Evolutionary conservation across 768 basidiomycete species (phyloP), one percentile per base, ranked within the genome.

Genomic region (Tricholoma sp.): DNA sequence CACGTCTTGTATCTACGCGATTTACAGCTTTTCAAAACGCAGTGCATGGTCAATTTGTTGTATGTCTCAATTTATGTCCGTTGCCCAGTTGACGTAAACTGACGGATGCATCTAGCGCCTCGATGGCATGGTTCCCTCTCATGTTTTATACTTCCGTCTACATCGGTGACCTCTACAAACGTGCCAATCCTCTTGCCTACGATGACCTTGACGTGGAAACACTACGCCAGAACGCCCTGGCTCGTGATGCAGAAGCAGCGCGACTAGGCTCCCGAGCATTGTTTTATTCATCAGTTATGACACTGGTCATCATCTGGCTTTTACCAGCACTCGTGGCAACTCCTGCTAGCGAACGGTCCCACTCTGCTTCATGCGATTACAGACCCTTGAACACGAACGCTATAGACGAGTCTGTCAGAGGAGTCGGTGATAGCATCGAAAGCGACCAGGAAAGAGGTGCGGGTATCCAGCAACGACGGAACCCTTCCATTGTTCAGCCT

Each of bases 61-160:
- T 41, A 18, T 41, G 39, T 41, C n/a, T 18, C 39, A 17, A 41
- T 41, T 41, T 17, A 41, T 17, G 39, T 41, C n/a, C 39, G 39
- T 17, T 34, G 34, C 34, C 9, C 1, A 34, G 34, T 34, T 41
- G 39, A 17, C 39, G 29, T 36, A 51, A 51, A 51, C 6, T 34
- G 18, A 51, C 37, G 50, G 18, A 31, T 34, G 17, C 24, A 20
- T 18, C 17, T 32, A 51, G 50, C 58, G 80, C 85, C 9, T 95
- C 85, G 85, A 77, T 94, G 57, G 89, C 83, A 6, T 98, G 95
- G 96, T 97, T 96, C 65, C 94, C 95, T 0, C 73, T 94, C 28
- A 76, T 96, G 1, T 94, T 95, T 71, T 94, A 93, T 74, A 87
- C 86, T 2, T 88, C 89, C 1, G 74, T 91, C 24, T 98, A 94